Base-by-base conservation (phyloP, 2,329 filamentous ascomycete species). In the Remersonia thermophila region DNA sequence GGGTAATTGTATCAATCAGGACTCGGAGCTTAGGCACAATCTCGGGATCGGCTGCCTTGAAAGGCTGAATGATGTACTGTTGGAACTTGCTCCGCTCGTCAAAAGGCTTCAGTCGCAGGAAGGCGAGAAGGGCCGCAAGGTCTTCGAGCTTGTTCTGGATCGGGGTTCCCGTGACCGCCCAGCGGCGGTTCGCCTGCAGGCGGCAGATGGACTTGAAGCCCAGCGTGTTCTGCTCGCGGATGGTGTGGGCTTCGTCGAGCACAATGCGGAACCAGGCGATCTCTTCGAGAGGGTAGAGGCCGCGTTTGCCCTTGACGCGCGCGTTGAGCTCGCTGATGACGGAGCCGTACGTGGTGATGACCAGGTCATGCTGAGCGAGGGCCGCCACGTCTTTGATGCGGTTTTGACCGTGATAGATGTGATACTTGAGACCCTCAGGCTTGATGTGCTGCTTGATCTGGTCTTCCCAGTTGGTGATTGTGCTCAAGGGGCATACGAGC, bases 131-230 rank as follows among this genome's bases (percentile, higher is more conserved):
- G 1, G 89, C 83, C 11, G 84, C 83, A 15, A 96, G 68, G 55
- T 98, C 91, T 46, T 93, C 86, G 2, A 96, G 68, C 3, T 83
- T 79, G 53, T 98, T 98, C 58, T 96, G 89, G 7, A 96, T 83
- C 0, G 87, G 91, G 0, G 91, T 96, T 37, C 89, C 91, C 0
- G 91, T 96, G n/a, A 96, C 84, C 3, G 87, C 89, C 91, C 91
- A 98, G 25, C 87, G 79, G 23, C 87, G 76, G 51, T 83, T 73
- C 2, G 86, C 83, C 41, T 82, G 71, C 3, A 96, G 65, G 14
- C 75, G 72, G 45, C 85, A 87, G 14, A 91, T 83, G 3, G 84
- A 83, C 54, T 87, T 85, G 36, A 86, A 93, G 47, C 89, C 81
- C 28, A 82, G 65, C 1, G 86, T 89, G 3, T 68, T 73, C 44